These are phyloP conservation scores for Cryphonectria parasitica DNA, from an alignment of 2,329 filamentous ascomycete species.

Conservation along the genomic window DNA sequence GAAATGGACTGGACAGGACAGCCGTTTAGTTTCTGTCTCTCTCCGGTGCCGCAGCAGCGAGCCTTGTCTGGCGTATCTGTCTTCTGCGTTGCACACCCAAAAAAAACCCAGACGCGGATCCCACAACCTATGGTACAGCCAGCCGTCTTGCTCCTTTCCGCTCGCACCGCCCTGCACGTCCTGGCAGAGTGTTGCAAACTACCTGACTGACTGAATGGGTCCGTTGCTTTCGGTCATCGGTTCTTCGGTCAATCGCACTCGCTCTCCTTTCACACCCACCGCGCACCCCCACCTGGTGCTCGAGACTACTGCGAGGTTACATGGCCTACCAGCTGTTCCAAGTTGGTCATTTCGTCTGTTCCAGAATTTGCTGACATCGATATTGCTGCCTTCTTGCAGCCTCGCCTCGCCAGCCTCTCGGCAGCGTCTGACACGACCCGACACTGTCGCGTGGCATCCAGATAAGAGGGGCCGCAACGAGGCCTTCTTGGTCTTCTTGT, in stretches of 20 bases:
- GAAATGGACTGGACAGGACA: neutral
- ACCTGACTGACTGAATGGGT: neutral
- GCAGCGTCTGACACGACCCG: neutral
- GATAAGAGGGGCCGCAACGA: neutral
- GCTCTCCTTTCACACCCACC: constrained; percentile 6
- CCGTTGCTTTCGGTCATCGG: neutral
- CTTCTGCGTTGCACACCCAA: neutral
- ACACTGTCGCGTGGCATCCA: neutral
- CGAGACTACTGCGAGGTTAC: constrained; percentile 15
- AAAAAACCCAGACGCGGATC: neutral
- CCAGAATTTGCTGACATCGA: neutral
- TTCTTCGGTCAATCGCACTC: neutral
- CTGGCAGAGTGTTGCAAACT: neutral
- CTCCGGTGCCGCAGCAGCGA: neutral
- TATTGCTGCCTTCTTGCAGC: neutral
- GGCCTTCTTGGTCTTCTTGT: neutral
- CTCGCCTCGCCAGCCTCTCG: neutral
- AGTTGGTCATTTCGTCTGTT: constrained; percentile 9
- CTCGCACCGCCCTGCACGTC: neutral
- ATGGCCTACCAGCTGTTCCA: constrained; percentile 17
- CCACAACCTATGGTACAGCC: neutral
- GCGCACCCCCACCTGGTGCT: constrained; percentile 6
- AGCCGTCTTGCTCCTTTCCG: neutral
- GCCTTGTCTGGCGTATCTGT: neutral
- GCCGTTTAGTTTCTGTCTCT: neutral